phyloP scores from a whole-genome alignment of 176 grass and related monocot species.

The Carex kokanica region DNA sequence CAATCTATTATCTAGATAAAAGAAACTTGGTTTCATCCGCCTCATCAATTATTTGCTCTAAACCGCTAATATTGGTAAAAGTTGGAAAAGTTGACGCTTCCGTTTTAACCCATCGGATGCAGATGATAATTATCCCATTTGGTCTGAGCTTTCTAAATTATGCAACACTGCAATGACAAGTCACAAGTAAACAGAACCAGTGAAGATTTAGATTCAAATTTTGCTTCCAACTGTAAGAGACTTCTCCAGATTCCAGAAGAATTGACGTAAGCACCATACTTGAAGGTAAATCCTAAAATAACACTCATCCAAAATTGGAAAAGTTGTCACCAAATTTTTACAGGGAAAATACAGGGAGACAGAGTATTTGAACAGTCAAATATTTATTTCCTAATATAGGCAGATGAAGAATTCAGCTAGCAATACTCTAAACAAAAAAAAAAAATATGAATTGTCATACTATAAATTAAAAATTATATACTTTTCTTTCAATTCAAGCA shows the following conservation, averaged over 20 bases:
- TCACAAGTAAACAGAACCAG: background rate
- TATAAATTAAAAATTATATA: background rate
- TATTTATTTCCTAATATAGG: background rate
- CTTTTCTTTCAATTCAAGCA: background rate
- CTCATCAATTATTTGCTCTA: background rate
- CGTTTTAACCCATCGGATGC: constrained; percentile 12
- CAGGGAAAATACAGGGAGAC: background rate
- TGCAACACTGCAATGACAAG: constrained; percentile 12
- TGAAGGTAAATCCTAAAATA: background rate
- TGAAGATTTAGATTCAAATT: background rate
- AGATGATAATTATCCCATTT: background rate
- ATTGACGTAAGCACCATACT: background rate
- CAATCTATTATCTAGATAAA: constrained; percentile 25
- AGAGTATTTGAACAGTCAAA: background rate
- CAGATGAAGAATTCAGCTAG: background rate
- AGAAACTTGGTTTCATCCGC: constrained; percentile 3
- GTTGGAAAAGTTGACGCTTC: background rate
- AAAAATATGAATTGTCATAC: background rate
- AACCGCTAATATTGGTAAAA: background rate
- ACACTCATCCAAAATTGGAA: background rate
- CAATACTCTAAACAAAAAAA: background rate
- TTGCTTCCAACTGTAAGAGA: background rate
- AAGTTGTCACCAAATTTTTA: background rate
- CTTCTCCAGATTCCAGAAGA: background rate
- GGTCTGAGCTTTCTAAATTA: background rate